A percentile compares a stretch with the other conserved stretches of the same genome.
Conservation (phyloP, 2,329 filamentous ascomycete species). For the Fusarium udum region DNA sequence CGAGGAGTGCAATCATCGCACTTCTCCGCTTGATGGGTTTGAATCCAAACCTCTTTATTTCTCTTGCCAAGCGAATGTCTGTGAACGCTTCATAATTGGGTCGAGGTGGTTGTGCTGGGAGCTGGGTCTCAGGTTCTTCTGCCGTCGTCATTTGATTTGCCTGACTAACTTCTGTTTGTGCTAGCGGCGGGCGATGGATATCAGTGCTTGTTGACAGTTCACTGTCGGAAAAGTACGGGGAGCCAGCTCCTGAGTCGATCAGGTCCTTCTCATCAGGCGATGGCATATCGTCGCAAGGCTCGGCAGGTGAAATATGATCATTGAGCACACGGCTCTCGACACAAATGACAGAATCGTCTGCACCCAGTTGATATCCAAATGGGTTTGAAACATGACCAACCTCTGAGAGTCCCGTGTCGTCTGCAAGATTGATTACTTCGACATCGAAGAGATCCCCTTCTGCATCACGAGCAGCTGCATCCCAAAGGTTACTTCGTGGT, state of each 20-base stretch:
- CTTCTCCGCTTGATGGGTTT: conserved; percentile 74
- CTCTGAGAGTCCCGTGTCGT: conserved; percentile 47
- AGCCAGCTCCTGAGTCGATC: conserved; percentile 2
- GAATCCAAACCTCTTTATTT: conserved; percentile 74
- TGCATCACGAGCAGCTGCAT: conserved; percentile 72
- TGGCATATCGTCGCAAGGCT: conserved; percentile 40
- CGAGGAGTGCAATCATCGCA: conserved; percentile 74
- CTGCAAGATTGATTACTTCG: conserved; percentile 68
- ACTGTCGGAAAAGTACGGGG: conserved; percentile 34
- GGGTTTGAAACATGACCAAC: conserved; percentile 46
- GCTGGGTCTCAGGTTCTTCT: neutral
- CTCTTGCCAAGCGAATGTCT: conserved; percentile 68
- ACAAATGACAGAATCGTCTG: neutral
- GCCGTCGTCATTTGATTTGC: neutral
- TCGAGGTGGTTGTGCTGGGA: conserved; percentile 29
- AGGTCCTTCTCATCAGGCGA: conserved; percentile 4
- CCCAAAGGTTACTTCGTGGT: conserved; percentile 68
- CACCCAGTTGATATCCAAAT: conserved; percentile 50
- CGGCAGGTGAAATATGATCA: conserved; percentile 33
- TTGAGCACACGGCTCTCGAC: neutral
- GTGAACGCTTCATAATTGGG: conserved; percentile 71
- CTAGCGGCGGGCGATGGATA: neutral
- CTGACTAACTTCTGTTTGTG: neutral
- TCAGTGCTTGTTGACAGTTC: conserved; percentile 33
- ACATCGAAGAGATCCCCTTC: conserved; percentile 72